phyloP scores from a whole-genome alignment of 2,329 filamentous ascomycete genomes.

The Ceratocystis variospora region DNA sequence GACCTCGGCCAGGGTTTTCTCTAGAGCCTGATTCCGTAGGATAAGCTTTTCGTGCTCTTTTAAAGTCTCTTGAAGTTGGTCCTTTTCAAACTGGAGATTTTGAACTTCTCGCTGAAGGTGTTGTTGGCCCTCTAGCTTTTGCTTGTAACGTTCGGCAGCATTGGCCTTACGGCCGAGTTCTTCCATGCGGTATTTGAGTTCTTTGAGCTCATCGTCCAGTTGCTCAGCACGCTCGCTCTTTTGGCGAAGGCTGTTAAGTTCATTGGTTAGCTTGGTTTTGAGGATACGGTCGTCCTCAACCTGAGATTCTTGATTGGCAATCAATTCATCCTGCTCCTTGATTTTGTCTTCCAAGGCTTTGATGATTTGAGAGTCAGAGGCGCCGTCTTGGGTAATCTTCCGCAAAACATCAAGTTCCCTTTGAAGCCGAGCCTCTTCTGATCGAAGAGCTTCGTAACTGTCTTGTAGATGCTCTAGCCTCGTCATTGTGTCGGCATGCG shows the following conservation, averaged over 20 bases:
- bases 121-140: slow-evolving; percentile 45
- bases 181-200: slow-evolving; percentile 44
- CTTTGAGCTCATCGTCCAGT: slow-evolving; percentile 45
- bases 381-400: slow-evolving; percentile 38
- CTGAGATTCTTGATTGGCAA: slow-evolving; percentile 55
- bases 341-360: slow-evolving; percentile 42
- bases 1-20: slow-evolving; percentile 27
- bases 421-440: slow-evolving; percentile 45
- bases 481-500: slow-evolving; percentile 44
- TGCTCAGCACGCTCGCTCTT: slow-evolving; percentile 37
- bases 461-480: slow-evolving; percentile 46
- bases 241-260: slow-evolving; percentile 35
- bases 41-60: slow-evolving; percentile 26
- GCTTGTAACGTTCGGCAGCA: slow-evolving; percentile 46
- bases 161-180: slow-evolving; percentile 50
- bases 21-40: slow-evolving; percentile 27
- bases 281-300: slow-evolving; percentile 38
- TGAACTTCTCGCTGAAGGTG: slow-evolving; percentile 42
- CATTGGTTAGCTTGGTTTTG: slow-evolving; percentile 35
- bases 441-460: slow-evolving; percentile 51
- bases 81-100: slow-evolving; percentile 41
- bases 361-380: slow-evolving; percentile 39
- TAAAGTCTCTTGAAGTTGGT: slow-evolving; percentile 38
- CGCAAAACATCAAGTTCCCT: slow-evolving; percentile 38
- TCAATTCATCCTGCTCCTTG: slow-evolving; percentile 56